Base-by-base conservation (phyloP, 495 filamentous ascomycete species). In the Bryoglossum gracile region DNA sequence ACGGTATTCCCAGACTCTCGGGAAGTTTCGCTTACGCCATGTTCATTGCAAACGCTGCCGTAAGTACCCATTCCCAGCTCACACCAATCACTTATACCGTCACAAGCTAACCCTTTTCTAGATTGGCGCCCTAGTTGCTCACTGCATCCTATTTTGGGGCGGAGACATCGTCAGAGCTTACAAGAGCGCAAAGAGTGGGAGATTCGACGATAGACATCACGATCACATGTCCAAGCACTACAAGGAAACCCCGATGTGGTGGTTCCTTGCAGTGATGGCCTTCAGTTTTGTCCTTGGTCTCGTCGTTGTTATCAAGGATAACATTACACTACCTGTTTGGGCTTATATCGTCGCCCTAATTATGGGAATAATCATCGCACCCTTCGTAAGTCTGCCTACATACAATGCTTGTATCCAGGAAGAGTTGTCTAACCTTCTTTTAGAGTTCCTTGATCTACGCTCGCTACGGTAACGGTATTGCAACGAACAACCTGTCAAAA, bases 81-180 rank as follows among this genome's bases (percentile, higher is more conserved):
- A n/a, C n/a, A n/a, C n/a, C n/a, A n/a, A n/a, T n/a, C n/a, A n/a
- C n/a, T n/a, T n/a, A n/a, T n/a, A n/a, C n/a, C n/a, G n/a, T n/a
- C n/a, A n/a, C n/a, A n/a, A n/a, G n/a, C n/a, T n/a, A n/a, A n/a
- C n/a, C n/a, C n/a, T n/a, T n/a, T n/a, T n/a, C n/a, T n/a, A n/a
- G n/a, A 76, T 70, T 67, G 63, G 68, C 13, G 52, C 59, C 10
- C 77, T 78, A 53, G 69, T 74, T 45, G 73, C 76, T 48, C 58
- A 64, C 4, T 75, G 77, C 9, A 62, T 63, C 56, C 75, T 73
- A 70, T 81, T 77, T 75, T 82, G 74, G 38, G 56, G 59, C 0
- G 50, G 51, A 0, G 57, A 77, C 2, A 62, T 81, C n/a, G 53
- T 73, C 22, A 40, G 65, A 23, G 71, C 69, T 33, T 74, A 77